Percentiles rank a stretch among this genome's conserved stretches.
Conservation (phyloP, 2,329 filamentous ascomycete species). For the Xylaria multiplex region DNA sequence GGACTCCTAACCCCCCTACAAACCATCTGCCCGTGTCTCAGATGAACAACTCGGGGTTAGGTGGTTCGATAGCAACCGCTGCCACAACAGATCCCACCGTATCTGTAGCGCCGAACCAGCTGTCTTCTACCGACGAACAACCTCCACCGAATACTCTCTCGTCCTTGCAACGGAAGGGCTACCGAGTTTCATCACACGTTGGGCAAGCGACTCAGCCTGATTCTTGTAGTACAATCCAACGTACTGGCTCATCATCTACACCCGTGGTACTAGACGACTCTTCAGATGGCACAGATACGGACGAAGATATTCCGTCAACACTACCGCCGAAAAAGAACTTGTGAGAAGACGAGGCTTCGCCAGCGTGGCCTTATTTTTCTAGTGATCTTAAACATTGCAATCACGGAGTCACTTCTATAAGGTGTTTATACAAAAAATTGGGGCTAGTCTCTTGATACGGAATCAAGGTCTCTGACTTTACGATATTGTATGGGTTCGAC, state of each 20-base stretch:
- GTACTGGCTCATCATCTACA: conserved; percentile 39
- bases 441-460: not conserved
- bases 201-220: conserved; percentile 29
- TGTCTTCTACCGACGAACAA: not conserved
- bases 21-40: conserved; percentile 43
- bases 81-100: conserved; percentile 39
- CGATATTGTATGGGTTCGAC: not conserved
- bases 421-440: not conserved
- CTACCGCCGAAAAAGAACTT: conserved; percentile 37
- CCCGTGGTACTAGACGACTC: conserved; percentile 46
- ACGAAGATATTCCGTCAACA: conserved; percentile 47
- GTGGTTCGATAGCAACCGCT: conserved; percentile 44
- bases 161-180: conserved; percentile 46
- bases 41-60: conserved; percentile 45
- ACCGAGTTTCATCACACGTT: conserved; percentile 46
- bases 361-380: not conserved
- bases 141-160: conserved; percentile 43
- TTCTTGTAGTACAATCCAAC: conserved; percentile 24
- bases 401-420: not conserved
- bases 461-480: not conserved
- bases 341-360: not conserved
- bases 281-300: conserved; percentile 37
- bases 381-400: not conserved
- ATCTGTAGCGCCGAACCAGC: conserved; percentile 8
- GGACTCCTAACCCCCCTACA: conserved; percentile 16